phyloP scores from a whole-genome alignment of 2,329 filamentous ascomycete species.

The Fusarium sp. region DNA sequence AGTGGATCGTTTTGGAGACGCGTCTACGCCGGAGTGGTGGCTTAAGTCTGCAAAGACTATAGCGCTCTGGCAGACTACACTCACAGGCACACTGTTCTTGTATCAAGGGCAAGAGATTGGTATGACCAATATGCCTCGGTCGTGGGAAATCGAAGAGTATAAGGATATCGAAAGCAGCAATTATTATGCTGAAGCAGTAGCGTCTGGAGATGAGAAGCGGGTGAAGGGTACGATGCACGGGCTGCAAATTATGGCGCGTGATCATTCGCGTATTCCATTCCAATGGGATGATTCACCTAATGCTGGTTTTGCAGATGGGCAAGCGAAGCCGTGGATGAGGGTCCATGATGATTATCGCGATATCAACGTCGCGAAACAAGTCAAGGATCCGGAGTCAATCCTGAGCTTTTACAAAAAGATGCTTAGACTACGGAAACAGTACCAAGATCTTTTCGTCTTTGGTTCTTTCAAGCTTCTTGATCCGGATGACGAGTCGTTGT shows the following conservation, averaged over 20 bases:
- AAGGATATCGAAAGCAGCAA: conserved; percentile 67
- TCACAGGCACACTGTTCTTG: conserved; percentile 67
- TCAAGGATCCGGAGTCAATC: conserved; percentile 61
- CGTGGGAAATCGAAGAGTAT: conserved; percentile 66
- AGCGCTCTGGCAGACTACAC: conserved; percentile 61
- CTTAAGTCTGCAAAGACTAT: conserved; percentile 64
- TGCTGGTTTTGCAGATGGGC: conserved; percentile 68
- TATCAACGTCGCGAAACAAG: conserved; percentile 68
- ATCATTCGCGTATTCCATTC: conserved; percentile 74
- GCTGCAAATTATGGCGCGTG: conserved; percentile 69
- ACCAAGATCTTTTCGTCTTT: conserved; percentile 71
- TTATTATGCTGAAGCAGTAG: conserved; percentile 61
- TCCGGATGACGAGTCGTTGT: conserved; percentile 65
- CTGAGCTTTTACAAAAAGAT: conserved; percentile 70
- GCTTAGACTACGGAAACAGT: conserved; percentile 64
- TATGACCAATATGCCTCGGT: conserved; percentile 66
- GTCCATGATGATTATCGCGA: conserved; percentile 69
- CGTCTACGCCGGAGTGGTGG: conserved; percentile 59
- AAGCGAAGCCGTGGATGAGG: conserved; percentile 73
- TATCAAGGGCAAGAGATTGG: conserved; percentile 74
- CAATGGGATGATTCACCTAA: conserved; percentile 71
- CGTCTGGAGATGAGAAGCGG: conserved; percentile 52
- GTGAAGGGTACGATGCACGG: conserved; percentile 63
- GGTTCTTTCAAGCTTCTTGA: conserved; percentile 68
- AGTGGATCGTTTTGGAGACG: conserved; percentile 66